phyloP scores from a whole-genome alignment of 225 moss, liverwort and hornwort genomes.

The Physcomitrium patens region DNA sequence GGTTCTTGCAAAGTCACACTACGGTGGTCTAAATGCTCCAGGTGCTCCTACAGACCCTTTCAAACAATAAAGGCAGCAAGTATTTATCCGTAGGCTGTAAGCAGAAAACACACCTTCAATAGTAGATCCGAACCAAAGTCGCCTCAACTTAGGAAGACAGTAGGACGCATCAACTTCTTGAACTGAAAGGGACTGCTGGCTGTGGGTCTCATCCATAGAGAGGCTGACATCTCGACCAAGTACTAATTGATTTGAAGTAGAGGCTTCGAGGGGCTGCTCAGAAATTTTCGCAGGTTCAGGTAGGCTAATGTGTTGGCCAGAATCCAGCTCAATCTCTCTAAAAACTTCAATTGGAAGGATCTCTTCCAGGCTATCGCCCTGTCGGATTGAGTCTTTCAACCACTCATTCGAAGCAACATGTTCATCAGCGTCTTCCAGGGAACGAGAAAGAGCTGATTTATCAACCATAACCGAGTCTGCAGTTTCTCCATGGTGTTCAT shows the following conservation, averaged over 20 bases:
- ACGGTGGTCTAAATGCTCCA: neutral
- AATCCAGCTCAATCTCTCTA: slow-evolving; percentile 19
- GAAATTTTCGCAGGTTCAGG: neutral
- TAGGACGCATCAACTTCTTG: slow-evolving; percentile 29
- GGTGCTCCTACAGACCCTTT: neutral
- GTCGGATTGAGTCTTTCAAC: slow-evolving; percentile 19
- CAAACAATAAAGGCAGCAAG: neutral
- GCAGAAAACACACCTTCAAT: slow-evolving; percentile 35
- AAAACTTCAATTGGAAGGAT: slow-evolving; percentile 13
- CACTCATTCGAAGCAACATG: slow-evolving; percentile 20
- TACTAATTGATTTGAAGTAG: slow-evolving; percentile 8
- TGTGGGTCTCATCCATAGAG: slow-evolving; percentile 1
- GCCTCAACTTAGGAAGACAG: slow-evolving; percentile 45
- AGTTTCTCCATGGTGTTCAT: too few relatives aligned
- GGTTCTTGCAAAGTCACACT: neutral
- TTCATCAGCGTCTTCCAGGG: slow-evolving; percentile 26
- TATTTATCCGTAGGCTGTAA: neutral
- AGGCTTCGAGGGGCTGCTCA: neutral
- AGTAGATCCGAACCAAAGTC: slow-evolving; percentile 40
- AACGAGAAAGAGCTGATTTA: slow-evolving; percentile 10
- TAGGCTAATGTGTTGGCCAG: neutral
- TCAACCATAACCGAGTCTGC: too few relatives aligned
- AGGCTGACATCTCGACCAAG: neutral
- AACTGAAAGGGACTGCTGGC: neutral
- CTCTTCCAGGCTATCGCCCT: neutral